Conservation (phyloP, 306 rosid species). For the Acacia acuminata region DNA sequence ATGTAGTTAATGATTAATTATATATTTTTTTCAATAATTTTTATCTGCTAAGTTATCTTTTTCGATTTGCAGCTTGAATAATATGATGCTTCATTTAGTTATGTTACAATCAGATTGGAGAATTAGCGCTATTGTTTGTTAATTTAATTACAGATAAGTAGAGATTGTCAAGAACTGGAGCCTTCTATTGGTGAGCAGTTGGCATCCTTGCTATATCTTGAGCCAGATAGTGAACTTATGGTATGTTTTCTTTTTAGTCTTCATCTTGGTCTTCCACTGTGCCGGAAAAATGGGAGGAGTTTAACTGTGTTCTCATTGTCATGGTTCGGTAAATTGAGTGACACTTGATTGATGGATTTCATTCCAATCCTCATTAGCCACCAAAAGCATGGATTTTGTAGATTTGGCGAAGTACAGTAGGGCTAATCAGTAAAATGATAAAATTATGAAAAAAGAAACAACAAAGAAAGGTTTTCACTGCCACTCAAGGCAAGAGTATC, state of each 20-base stretch:
- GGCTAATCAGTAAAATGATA: background rate
- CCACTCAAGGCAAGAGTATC: background rate
- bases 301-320: background rate
- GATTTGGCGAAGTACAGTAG: background rate
- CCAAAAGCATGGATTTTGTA: background rate
- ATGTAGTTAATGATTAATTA: constrained; percentile 8
- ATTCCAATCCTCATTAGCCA: background rate
- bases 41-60: background rate
- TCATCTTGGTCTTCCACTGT: constrained; percentile 6
- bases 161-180: constrained; percentile 99
- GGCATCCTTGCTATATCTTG: constrained; percentile 94
- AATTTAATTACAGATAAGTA: constrained; percentile 81
- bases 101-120: constrained; percentile 1
- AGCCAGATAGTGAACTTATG: constrained; percentile 99
- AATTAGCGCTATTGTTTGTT: constrained; percentile 16
- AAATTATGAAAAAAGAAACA: background rate
- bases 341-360: constrained; percentile 9
- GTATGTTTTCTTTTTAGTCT: constrained; percentile 47
- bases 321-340: constrained; percentile 5
- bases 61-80: constrained; percentile 1
- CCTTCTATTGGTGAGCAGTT: constrained; percentile 92
- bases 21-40: background rate
- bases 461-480: background rate
- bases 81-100: constrained; percentile 9
- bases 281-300: background rate